Conservation (phyloP, 129 eudicot species). For the Flaveria brownii region DNA sequence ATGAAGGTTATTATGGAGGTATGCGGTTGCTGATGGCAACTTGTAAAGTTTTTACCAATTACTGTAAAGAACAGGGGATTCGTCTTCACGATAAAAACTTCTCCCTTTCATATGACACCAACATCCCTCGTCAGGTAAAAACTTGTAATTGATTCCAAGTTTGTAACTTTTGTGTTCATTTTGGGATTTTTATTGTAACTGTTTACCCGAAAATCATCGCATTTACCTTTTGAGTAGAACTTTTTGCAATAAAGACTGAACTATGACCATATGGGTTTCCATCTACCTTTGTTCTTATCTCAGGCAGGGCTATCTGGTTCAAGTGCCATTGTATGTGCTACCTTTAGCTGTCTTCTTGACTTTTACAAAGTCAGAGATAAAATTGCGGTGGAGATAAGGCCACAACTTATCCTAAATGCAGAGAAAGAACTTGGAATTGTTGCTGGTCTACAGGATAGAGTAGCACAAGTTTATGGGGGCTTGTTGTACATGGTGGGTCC, state of each 20-base stretch:
- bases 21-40: slow-evolving; percentile 91
- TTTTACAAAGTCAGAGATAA: slow-evolving; percentile 78
- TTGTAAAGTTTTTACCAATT: slow-evolving; percentile 64
- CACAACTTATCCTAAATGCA: slow-evolving; percentile 83
- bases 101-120: slow-evolving; percentile 87
- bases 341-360: slow-evolving; percentile 92
- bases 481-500: slow-evolving; percentile 80
- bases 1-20: slow-evolving; percentile 96
- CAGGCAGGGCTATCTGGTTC: slow-evolving; percentile 99
- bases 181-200: neutral
- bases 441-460: slow-evolving; percentile 98
- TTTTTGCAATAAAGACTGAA: neutral
- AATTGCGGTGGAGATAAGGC: slow-evolving; percentile 77
- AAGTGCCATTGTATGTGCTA: slow-evolving; percentile 96
- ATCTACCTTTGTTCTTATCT: slow-evolving; percentile 11
- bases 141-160: neutral
- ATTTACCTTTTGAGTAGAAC: neutral
- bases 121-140: slow-evolving; percentile 97
- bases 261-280: neutral
- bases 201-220: neutral
- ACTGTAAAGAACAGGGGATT: slow-evolving; percentile 69
- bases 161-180: slow-evolving; percentile 10
- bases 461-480: slow-evolving; percentile 97
- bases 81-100: slow-evolving; percentile 63
- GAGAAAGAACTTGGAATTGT: slow-evolving; percentile 98